Evolutionary conservation across 257 asterid species (phyloP).

Genomic region (Solanum chilense): DNA sequence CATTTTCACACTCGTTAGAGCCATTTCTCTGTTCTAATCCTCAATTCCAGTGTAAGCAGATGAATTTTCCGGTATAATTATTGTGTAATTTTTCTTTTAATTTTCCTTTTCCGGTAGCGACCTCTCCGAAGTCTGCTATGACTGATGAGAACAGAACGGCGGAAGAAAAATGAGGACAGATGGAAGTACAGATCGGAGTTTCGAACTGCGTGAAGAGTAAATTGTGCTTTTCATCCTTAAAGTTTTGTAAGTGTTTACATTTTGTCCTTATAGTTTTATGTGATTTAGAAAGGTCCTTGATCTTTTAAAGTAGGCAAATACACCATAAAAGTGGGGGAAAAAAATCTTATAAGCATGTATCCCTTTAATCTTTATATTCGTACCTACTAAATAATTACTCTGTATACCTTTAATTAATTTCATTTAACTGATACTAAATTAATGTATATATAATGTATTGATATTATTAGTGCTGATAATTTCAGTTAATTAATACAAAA

Average conservation of each 20-base stretch:
- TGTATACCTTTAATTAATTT: too few relatives aligned
- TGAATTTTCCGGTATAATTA: not conserved
- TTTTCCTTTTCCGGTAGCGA: not conserved
- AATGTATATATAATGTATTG: too few relatives aligned
- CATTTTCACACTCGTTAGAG: slow-evolving; percentile 90
- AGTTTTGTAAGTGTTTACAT: not conserved
- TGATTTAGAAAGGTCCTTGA: not conserved
- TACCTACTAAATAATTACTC: too few relatives aligned
- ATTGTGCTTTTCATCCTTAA: not conserved
- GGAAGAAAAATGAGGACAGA: not conserved
- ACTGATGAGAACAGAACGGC: not conserved
- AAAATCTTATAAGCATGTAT: too few relatives aligned
- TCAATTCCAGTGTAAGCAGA: not conserved
- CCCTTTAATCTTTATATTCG: too few relatives aligned
- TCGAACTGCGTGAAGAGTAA: not conserved
- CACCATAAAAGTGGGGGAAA: too few relatives aligned
- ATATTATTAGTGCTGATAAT: too few relatives aligned
- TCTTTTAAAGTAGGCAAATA: not conserved
- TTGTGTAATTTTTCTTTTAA: not conserved
- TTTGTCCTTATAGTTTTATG: not conserved
- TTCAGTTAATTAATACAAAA: too few relatives aligned
- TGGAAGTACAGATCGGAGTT: not conserved
- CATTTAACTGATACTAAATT: too few relatives aligned
- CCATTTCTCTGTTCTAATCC: slow-evolving; percentile 27
- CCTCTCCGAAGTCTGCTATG: not conserved